Evolutionary conservation across 306 rosid species (phyloP).

Genomic region (Lathyrus sativus): DNA sequence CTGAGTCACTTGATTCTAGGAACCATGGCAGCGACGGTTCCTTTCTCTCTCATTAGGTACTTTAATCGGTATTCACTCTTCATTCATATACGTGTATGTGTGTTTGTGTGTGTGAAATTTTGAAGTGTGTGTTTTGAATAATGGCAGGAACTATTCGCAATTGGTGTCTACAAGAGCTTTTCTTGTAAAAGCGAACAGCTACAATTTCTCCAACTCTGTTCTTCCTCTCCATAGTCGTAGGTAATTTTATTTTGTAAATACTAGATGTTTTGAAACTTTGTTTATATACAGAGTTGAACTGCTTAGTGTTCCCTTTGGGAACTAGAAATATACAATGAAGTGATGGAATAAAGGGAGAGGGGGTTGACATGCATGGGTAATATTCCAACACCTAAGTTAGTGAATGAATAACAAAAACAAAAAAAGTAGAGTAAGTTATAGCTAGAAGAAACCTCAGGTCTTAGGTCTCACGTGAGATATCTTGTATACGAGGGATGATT

Average conservation of each 20-base stretch:
- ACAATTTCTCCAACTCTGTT: constrained; percentile 44
- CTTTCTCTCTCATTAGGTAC: constrained; percentile 55
- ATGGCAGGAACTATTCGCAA: constrained; percentile 52
- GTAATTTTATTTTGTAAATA: constrained; percentile 43
- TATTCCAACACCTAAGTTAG: too few species aligned
- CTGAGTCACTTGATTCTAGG: neutral
- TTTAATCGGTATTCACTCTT: neutral
- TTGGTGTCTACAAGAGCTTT: constrained; percentile 55
- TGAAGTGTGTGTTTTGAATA: constrained; percentile 15
- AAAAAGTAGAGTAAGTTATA: too few species aligned
- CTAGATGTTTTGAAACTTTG: too few species aligned
- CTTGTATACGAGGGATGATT: too few species aligned
- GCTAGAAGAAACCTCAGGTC: too few species aligned
- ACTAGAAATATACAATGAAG: too few species aligned
- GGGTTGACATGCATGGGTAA: too few species aligned
- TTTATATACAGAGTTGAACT: too few species aligned
- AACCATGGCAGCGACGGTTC: constrained; percentile 60
- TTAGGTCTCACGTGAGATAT: too few species aligned
- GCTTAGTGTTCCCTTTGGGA: too few species aligned
- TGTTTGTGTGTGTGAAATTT: neutral
- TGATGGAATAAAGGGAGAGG: too few species aligned
- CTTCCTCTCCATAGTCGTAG: constrained; percentile 52
- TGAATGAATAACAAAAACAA: too few species aligned
- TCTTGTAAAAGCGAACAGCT: constrained; percentile 43
- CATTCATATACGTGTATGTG: neutral